Percentiles rank a stretch among this genome's conserved stretches.
phyloP scores from a whole-genome alignment of 495 filamentous ascomycete species.

The Aspergillus ellipticus region DNA sequence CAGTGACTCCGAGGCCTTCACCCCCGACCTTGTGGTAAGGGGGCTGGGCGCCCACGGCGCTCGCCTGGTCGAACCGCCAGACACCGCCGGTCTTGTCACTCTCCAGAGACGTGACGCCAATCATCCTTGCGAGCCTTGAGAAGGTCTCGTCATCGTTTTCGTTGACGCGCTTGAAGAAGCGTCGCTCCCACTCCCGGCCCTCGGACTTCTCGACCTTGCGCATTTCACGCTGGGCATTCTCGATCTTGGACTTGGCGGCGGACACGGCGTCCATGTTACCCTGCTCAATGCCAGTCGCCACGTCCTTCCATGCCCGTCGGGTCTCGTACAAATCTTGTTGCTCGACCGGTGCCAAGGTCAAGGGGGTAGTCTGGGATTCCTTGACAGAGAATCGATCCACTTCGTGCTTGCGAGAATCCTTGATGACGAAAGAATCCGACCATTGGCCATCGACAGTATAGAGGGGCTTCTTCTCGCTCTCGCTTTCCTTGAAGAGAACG shows the following conservation, averaged over 20 bases:
- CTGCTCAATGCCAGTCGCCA: conserved; percentile 71
- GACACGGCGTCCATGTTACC: conserved; percentile 82
- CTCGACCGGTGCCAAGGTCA: conserved; percentile 70
- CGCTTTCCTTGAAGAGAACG: conserved; percentile 63
- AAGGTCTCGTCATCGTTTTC: conserved; percentile 55
- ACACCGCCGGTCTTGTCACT: conserved; percentile 81
- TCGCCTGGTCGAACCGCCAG: conserved; percentile 75
- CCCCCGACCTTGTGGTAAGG: conserved; percentile 42
- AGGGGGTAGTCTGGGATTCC: conserved; percentile 56
- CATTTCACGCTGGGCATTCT: conserved; percentile 82
- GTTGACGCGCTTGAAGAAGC: conserved; percentile 67
- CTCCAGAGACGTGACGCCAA: conserved; percentile 57
- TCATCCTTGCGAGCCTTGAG: conserved; percentile 50
- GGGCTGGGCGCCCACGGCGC: conserved; percentile 49
- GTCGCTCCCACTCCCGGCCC: conserved; percentile 74
- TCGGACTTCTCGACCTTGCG: conserved; percentile 76
- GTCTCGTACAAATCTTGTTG: conserved; percentile 85
- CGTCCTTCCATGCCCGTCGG: conserved; percentile 81
- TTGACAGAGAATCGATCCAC: conserved; percentile 69
- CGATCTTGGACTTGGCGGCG: conserved; percentile 80
- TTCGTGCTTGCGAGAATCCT: conserved; percentile 66
- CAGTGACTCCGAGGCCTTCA: conserved; percentile 37
- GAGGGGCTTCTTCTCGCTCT: conserved; percentile 73
- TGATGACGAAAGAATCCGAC: conserved; percentile 79
- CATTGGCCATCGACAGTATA: conserved; percentile 90